These are phyloP conservation scores for Quercus phellos DNA, from an alignment of 331 rosid genomes.

Conservation along the genomic window DNA sequence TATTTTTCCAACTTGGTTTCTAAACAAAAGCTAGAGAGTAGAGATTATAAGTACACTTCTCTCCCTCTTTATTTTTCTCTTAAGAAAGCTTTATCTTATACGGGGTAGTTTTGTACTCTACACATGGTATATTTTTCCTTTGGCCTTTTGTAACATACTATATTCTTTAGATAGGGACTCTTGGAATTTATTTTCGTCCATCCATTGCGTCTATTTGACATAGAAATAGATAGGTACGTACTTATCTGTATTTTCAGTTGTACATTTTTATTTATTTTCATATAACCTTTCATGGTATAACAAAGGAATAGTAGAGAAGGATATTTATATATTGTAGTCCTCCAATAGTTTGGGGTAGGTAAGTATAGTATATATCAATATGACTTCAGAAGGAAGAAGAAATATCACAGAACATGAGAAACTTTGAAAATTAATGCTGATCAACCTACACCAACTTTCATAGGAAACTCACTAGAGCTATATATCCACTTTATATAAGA, in stretches of 20 bases:
- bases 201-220: not conserved
- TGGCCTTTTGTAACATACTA: not conserved
- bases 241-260: not conserved
- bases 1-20: constrained; percentile 31
- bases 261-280: not conserved
- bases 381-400: constrained; percentile 11
- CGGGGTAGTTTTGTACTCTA: constrained; percentile 20
- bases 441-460: constrained; percentile 29
- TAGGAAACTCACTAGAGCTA: constrained; percentile 26
- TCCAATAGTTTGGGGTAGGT: constrained; percentile 25
- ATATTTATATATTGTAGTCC: not conserved
- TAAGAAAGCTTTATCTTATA: constrained; percentile 33
- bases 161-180: not conserved
- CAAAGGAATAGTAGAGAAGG: not conserved
- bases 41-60: constrained; percentile 17
- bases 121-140: constrained; percentile 21
- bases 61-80: not conserved
- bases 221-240: not conserved
- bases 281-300: not conserved
- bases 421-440: constrained; percentile 34
- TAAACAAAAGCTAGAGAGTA: constrained; percentile 10
- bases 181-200: not conserved
- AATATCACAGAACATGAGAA: constrained; percentile 32
- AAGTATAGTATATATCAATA: not conserved
- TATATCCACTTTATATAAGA: not conserved